A percentile compares a stretch with the other conserved stretches of the same genome.
Evolutionary conservation across 768 basidiomycete species (phyloP).

Genomic region (Xerocomus brunneocitrinus): DNA sequence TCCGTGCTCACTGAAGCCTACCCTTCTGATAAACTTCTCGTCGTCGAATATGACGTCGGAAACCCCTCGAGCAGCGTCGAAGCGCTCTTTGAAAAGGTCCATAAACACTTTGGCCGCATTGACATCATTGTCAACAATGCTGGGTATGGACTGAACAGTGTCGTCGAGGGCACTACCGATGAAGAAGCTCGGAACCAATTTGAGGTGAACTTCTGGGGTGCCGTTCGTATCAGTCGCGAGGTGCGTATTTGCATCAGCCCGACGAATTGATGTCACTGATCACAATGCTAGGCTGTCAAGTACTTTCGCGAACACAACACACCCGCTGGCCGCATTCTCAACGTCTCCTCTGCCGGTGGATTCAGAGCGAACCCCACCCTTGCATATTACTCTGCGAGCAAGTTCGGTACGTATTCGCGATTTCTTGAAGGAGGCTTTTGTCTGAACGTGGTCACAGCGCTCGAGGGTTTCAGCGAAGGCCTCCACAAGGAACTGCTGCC

Average conservation of each 20-base stretch:
- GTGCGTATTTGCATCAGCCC: constrained; percentile 1
- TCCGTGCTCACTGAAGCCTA: constrained; percentile 13
- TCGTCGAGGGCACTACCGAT: constrained; percentile 3
- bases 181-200: constrained; percentile 26
- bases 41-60: constrained; percentile 30
- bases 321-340: too few species aligned
- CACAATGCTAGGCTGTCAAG: constrained; percentile 16
- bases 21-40: constrained; percentile 21
- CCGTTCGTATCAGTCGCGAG: constrained; percentile 20
- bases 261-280: background rate
- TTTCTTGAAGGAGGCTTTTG: too few species aligned
- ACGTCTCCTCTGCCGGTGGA: constrained; percentile 3
- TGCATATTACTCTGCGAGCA: constrained; percentile 20
- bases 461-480: too few species aligned
- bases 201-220: background rate
- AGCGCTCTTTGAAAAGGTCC: too few species aligned
- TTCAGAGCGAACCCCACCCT: constrained; percentile 15
- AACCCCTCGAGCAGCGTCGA: background rate
- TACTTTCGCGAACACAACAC: constrained; percentile 29
- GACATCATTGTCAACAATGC: too few species aligned
- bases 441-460: too few species aligned
- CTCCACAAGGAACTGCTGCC: too few species aligned
- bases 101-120: too few species aligned
- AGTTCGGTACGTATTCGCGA: constrained; percentile 14
- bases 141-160: too few species aligned